Percentiles rank a stretch among this genome's conserved stretches.
Evolutionary conservation across 768 basidiomycete species (phyloP).

Genomic region (Leccinum barrowsii): DNA sequence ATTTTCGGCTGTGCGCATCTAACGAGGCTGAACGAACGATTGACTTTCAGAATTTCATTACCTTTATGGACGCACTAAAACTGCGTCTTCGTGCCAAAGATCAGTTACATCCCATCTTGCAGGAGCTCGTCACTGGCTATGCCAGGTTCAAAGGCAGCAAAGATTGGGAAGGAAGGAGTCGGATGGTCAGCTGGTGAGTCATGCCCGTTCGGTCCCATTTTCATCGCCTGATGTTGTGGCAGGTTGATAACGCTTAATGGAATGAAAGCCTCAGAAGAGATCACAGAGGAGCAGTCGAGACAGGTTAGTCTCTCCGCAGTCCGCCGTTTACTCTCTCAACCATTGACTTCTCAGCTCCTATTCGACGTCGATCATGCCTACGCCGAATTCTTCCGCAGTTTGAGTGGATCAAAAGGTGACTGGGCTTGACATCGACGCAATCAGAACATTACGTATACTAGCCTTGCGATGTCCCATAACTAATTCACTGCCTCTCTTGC

Average conservation of each 20-base stretch:
- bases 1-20: not conserved
- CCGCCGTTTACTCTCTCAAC: not conserved
- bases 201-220: not conserved
- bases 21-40: too few relatives aligned
- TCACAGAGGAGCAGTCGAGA: constrained; percentile 90
- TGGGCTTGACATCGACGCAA: constrained; percentile 14
- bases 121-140: constrained; percentile 93
- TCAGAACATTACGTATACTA: not conserved
- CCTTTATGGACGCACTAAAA: constrained; percentile 97
- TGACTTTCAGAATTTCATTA: constrained; percentile 82
- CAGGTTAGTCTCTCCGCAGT: constrained; percentile 50
- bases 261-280: constrained; percentile 96
- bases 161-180: constrained; percentile 93
- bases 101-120: constrained; percentile 89
- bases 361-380: constrained; percentile 98
- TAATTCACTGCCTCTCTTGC: too few relatives aligned
- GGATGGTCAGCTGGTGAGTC: constrained; percentile 85
- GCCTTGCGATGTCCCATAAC: not conserved
- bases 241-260: constrained; percentile 96
- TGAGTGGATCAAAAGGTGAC: constrained; percentile 42
- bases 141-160: constrained; percentile 92
- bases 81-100: constrained; percentile 94
- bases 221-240: not conserved
- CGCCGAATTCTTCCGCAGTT: constrained; percentile 84
- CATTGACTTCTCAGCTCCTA: constrained; percentile 53